A percentile compares a stretch with the other conserved stretches of the same genome.
These are phyloP conservation scores for Eutrema salsugineum DNA, from an alignment of 441 rosid species.

Conservation along the genomic window DNA sequence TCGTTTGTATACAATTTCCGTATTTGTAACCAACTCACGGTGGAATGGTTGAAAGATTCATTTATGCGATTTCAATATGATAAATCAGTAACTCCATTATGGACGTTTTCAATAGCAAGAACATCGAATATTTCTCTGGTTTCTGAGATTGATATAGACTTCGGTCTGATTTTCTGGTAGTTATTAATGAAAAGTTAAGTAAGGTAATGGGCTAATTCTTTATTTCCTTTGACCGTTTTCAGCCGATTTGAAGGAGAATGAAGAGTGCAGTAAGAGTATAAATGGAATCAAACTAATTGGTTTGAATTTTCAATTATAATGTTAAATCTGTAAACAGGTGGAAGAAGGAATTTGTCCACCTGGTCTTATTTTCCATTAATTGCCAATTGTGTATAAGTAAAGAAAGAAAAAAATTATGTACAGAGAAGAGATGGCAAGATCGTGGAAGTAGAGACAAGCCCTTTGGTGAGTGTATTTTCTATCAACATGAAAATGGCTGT, in stretches of 20 bases:
- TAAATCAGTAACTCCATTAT: too few relatives aligned
- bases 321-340: constrained; percentile 13
- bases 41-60: too few relatives aligned
- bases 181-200: neutral
- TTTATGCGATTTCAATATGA: too few relatives aligned
- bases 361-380: constrained; percentile 25
- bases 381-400: constrained; percentile 22
- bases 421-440: constrained; percentile 11
- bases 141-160: too few relatives aligned
- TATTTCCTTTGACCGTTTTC: neutral
- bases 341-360: constrained; percentile 7
- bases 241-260: neutral
- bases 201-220: neutral
- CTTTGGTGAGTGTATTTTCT: neutral
- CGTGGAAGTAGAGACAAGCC: neutral
- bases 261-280: neutral
- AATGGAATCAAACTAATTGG: neutral
- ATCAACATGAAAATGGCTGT: constrained; percentile 26
- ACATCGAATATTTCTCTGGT: too few relatives aligned
- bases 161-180: too few relatives aligned
- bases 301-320: neutral
- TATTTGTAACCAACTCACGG: too few relatives aligned
- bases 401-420: constrained; percentile 8
- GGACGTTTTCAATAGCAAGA: too few relatives aligned
- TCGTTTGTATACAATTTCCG: too few relatives aligned